These are phyloP conservation scores for Dothidotthia symphoricarpi DNA, from an alignment of 2,329 filamentous ascomycete species.

Conservation along the genomic window DNA sequence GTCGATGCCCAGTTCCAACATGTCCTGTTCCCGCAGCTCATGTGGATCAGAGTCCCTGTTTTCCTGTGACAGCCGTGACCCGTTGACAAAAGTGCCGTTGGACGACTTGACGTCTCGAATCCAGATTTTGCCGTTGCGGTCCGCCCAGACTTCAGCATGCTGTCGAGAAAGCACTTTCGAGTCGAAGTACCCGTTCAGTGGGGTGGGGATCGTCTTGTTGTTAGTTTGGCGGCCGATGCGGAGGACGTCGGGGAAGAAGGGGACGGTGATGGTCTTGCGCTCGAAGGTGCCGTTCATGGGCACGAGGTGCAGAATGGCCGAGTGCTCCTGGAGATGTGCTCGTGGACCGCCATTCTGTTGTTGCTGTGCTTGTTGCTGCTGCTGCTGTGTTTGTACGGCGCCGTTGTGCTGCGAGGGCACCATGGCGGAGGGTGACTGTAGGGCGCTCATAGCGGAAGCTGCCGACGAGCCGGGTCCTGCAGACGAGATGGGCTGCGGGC, in stretches of 20 bases:
- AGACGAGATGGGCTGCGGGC: constrained; percentile 61
- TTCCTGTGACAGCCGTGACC: constrained; percentile 82
- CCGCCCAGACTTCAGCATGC: constrained; percentile 94
- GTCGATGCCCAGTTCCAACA: constrained; percentile 92
- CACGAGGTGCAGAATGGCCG: constrained; percentile 78
- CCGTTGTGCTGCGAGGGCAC: constrained; percentile 68
- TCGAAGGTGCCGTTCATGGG: constrained; percentile 97
- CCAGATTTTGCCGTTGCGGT: constrained; percentile 81
- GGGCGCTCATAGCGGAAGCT: constrained; percentile 61
- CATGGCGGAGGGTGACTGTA: constrained; percentile 61
- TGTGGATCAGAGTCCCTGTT: constrained; percentile 96
- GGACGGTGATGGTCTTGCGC: constrained; percentile 91
- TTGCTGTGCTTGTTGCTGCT: constrained; percentile 34
- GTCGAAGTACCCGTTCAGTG: constrained; percentile 92
- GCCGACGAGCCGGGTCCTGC: constrained; percentile 59
- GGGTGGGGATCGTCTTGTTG: constrained; percentile 88
- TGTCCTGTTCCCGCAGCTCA: constrained; percentile 86
- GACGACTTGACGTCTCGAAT: constrained; percentile 98
- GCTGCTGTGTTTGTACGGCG: constrained; percentile 54
- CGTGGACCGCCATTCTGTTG: constrained; percentile 57
- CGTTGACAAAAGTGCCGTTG: constrained; percentile 97
- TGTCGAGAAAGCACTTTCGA: constrained; percentile 96
- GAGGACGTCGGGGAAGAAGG: constrained; percentile 88
- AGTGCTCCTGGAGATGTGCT: constrained; percentile 54
- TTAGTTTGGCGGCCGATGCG: constrained; percentile 96